Evolutionary conservation across 2,329 filamentous ascomycete species (phyloP).

Genomic region (Colletotrichum zoysiae): DNA sequence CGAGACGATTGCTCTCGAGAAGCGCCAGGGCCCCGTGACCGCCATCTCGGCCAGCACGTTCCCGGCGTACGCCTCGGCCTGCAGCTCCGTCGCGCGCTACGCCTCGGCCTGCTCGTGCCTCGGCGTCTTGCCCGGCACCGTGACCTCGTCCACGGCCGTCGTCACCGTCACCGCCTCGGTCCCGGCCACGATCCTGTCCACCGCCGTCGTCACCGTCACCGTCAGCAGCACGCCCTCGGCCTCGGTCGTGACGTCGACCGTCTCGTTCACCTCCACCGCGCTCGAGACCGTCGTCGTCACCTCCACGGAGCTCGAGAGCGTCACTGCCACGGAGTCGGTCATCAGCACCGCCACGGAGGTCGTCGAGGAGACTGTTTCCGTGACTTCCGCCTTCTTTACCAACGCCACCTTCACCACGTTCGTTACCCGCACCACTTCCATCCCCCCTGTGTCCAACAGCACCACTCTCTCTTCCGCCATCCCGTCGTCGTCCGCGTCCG

Average conservation of each 20-base stretch:
- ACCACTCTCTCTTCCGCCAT: constrained; percentile 4
- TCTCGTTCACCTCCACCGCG: constrained; percentile 7
- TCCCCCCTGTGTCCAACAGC: constrained; percentile 8
- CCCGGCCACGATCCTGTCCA: constrained; percentile 37
- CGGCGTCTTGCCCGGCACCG: constrained; percentile 43
- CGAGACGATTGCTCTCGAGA: constrained; percentile 29
- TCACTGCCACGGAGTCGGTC: constrained; percentile 31
- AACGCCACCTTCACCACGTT: constrained; percentile 40
- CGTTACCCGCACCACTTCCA: constrained; percentile 34
- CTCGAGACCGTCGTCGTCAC: constrained; percentile 17
- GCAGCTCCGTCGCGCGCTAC: constrained; percentile 43
- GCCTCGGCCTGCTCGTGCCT: constrained; percentile 46
- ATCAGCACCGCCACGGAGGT: constrained; percentile 35
- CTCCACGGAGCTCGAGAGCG: constrained; percentile 19
- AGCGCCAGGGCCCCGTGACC: constrained; percentile 29
- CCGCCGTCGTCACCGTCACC: constrained; percentile 37
- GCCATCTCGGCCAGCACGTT: constrained; percentile 23
- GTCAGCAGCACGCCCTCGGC: constrained; percentile 24
- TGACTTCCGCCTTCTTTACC: constrained; percentile 30
- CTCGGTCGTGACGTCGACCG: constrained; percentile 21
- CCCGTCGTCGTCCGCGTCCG: neutral
- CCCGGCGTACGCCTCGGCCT: constrained; percentile 45
- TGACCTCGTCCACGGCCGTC: constrained; percentile 36
- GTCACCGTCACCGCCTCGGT: constrained; percentile 36
- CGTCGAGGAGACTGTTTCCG: constrained; percentile 34